Base-by-base conservation (phyloP, 2,329 filamentous ascomycete genomes). In the Delphinella strobiligena region DNA sequence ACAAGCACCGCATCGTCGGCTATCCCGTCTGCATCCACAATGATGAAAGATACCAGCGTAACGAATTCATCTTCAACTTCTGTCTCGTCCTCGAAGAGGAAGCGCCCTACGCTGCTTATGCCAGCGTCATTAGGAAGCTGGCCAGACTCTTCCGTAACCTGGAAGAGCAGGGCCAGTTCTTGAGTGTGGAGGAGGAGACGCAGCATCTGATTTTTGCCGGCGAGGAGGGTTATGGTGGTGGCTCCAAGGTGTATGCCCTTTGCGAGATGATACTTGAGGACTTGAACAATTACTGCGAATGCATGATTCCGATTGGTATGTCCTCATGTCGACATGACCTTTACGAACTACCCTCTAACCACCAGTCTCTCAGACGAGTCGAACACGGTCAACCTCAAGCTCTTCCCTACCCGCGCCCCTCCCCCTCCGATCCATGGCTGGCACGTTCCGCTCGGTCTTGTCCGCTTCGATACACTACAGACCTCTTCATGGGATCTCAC, bases 21-120 rank as follows among this genome's bases (percentile, higher is more conserved):
- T 86, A 87, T 52, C 91, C 91, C 0, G 81, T 96, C 38, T 89
- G 86, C 56, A 85, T 96, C 55, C 77, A 81, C 37, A 74, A 86
- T 48, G 50, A 58, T 9, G 43, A 79, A 31, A 75, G 87, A 47
- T 73, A 78, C 40, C 77, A 82, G 54, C 80, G 91, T 43, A 94
- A 94, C 62, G 85, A 93, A 61, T 96, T 95, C 68, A 94, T 95
- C 56, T 98, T 96, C 74, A 96, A 96, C 61, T 94, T 96, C 56
- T 87, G 86, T 43, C 69, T 96, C 33, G 81, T 94, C 19, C 69
- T 94, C 36, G 74, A 82, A 37, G 73, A 78, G 41, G 67, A 72
- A 24, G 67, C 72, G 11, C 58, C 57, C 3, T 83, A 93, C 58
- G 85, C 88, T 24, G 41, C 46, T 24, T 58, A 54, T 51, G 45